These are phyloP conservation scores for Nelumbo lutea DNA, from an alignment of 164 flowering plant genomes.

Conservation along the genomic window DNA sequence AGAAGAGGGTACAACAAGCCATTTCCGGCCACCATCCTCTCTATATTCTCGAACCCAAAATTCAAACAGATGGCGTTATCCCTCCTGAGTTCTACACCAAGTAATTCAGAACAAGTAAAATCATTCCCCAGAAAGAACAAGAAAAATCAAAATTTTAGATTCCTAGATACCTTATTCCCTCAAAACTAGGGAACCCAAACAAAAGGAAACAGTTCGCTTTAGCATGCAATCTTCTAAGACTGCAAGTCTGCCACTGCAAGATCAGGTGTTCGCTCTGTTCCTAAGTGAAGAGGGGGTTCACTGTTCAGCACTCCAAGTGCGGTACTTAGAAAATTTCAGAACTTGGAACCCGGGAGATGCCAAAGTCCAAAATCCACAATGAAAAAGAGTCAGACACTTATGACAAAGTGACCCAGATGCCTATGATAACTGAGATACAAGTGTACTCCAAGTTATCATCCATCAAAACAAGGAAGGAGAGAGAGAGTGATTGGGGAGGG, in stretches of 20 bases:
- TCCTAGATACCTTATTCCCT: neutral
- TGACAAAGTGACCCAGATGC: neutral
- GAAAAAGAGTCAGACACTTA: neutral
- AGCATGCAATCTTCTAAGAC: neutral
- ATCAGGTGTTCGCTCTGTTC: no score
- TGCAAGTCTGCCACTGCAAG: no score
- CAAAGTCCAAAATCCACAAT: neutral
- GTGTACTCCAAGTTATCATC: neutral
- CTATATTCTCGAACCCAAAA: neutral
- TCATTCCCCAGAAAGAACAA: no score
- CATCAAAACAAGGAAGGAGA: no score
- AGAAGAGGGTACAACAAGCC: slow-evolving; percentile 57
- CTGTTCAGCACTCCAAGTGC: neutral
- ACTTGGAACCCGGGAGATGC: neutral
- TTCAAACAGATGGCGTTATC: neutral
- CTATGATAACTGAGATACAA: neutral
- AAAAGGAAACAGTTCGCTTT: neutral
- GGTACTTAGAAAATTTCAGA: neutral
- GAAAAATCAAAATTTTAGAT: no score
- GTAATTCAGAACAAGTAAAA: neutral
- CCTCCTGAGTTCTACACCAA: neutral
- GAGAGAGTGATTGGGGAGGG: neutral
- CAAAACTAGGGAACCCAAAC: neutral
- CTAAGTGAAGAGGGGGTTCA: no score
- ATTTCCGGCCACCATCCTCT: slow-evolving; percentile 44